A percentile compares a stretch with the other conserved stretches of the same genome.
These are phyloP conservation scores for Geranomyces variabilis DNA, from an alignment of 192 early-diverging fungal genomes.

Conservation along the genomic window DNA sequence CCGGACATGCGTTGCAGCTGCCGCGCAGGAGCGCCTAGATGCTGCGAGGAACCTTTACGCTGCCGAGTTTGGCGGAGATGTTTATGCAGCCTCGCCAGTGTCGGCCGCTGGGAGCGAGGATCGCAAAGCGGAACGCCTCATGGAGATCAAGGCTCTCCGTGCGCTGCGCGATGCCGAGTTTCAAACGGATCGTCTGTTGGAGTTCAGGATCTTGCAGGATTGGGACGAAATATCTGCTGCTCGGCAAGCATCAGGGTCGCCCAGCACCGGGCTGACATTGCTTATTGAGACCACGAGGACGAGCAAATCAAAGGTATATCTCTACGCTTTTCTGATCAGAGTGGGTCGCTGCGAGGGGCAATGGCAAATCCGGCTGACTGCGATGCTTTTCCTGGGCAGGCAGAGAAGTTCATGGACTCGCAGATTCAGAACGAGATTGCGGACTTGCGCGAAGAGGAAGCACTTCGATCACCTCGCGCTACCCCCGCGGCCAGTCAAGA, in stretches of 20 bases:
- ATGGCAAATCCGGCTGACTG: no score
- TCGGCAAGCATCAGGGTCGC: conserved; percentile 33
- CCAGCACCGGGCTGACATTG: not conserved
- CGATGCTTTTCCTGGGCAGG: no score
- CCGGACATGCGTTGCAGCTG: not conserved
- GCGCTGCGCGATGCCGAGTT: conserved; percentile 50
- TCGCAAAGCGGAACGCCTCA: not conserved
- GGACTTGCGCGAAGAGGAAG: conserved; percentile 1
- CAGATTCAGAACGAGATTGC: conserved; percentile 4
- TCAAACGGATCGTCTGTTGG: conserved; percentile 48
- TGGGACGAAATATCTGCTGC: conserved; percentile 52
- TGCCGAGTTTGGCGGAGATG: conserved; percentile 40
- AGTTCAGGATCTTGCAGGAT: conserved; percentile 50
- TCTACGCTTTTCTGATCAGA: not conserved
- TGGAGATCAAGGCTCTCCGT: conserved; percentile 2
- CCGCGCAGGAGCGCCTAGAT: conserved; percentile 3
- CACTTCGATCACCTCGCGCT: not conserved
- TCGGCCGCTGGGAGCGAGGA: not conserved
- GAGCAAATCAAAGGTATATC: not conserved
- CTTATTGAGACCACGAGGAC: not conserved
- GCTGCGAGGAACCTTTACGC: conserved; percentile 40
- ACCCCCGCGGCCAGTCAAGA: no score
- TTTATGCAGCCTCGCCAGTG: conserved; percentile 4
- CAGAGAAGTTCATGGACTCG: not conserved
- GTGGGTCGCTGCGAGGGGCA: not conserved